Conservation (phyloP, 345 rosid species). For the Citrus sp. region DNA sequence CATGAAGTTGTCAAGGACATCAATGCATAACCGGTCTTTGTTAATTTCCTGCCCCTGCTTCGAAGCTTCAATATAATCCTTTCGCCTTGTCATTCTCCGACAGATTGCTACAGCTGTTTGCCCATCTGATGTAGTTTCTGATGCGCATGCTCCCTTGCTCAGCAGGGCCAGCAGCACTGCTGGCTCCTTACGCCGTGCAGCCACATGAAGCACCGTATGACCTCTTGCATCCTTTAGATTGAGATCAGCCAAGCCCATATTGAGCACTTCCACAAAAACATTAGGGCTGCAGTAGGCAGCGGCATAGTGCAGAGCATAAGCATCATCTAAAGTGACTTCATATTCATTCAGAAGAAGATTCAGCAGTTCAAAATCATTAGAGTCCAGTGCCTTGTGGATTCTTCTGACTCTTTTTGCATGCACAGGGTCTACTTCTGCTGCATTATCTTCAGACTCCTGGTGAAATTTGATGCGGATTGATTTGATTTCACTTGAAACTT, state of each 20-base stretch:
- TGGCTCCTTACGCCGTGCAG: conserved; percentile 40
- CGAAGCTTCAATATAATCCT: conserved; percentile 32
- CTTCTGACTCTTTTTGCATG: conserved; percentile 28
- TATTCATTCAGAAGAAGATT: conserved; percentile 32
- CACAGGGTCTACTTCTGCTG: background rate
- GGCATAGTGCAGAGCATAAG: conserved; percentile 52
- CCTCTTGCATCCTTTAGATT: conserved; percentile 37
- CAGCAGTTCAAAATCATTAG: conserved; percentile 35
- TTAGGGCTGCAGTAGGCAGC: conserved; percentile 44
- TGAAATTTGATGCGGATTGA: conserved; percentile 4
- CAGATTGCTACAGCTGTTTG: conserved; percentile 36
- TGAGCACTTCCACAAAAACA: conserved; percentile 31
- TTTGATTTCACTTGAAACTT: conserved; percentile 22
- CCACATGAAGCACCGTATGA: conserved; percentile 44
- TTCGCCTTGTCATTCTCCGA: conserved; percentile 34
- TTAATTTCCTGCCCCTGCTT: conserved; percentile 32
- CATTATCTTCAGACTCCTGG: conserved; percentile 8
- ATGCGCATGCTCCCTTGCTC: conserved; percentile 28
- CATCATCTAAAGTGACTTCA: conserved; percentile 28
- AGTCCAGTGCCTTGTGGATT: conserved; percentile 44
- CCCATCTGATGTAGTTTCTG: conserved; percentile 34
- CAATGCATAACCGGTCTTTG: conserved; percentile 40
- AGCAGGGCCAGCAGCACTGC: conserved; percentile 30
- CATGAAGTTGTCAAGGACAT: conserved; percentile 26
- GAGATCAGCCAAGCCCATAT: conserved; percentile 27